These are phyloP conservation scores for Beauveria pseudobassiana DNA, from an alignment of 2,329 filamentous ascomycete genomes.

Conservation along the genomic window DNA sequence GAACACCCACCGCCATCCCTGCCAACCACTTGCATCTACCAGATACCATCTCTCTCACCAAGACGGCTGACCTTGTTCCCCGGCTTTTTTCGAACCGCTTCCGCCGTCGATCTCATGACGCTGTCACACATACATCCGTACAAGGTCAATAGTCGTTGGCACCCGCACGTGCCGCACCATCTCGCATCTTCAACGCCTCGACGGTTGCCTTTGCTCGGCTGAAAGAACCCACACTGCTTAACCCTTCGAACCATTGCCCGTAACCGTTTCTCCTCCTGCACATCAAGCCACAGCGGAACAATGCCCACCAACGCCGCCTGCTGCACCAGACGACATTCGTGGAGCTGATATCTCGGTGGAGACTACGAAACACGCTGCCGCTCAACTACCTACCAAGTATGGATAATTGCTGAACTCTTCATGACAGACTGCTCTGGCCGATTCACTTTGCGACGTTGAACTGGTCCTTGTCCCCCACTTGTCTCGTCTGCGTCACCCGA, in stretches of 20 bases:
- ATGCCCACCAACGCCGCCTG: neutral
- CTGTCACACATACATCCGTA: too few species aligned
- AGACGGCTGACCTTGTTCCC: too few species aligned
- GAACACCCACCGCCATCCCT: too few species aligned
- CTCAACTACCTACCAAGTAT: neutral
- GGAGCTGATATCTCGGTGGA: neutral
- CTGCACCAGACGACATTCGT: neutral
- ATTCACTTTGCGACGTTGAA: neutral
- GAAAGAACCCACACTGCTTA: neutral
- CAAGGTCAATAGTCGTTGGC: too few species aligned
- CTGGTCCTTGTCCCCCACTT: neutral
- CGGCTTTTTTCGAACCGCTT: too few species aligned
- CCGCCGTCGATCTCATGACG: too few species aligned
- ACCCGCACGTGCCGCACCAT: too few species aligned
- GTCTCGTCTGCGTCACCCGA: neutral
- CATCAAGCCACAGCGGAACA: constrained; percentile 3
- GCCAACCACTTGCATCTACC: too few species aligned
- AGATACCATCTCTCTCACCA: too few species aligned
- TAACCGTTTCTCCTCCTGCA: neutral
- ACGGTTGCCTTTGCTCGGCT: too few species aligned
- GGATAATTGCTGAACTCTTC: neutral
- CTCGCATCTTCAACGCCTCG: too few species aligned
- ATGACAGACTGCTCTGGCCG: neutral
- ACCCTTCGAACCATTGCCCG: neutral
- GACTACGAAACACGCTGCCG: neutral